These are phyloP conservation scores for Phytophthora multivora DNA, from an alignment of 352 stramenopile species.

Conservation along the genomic window DNA sequence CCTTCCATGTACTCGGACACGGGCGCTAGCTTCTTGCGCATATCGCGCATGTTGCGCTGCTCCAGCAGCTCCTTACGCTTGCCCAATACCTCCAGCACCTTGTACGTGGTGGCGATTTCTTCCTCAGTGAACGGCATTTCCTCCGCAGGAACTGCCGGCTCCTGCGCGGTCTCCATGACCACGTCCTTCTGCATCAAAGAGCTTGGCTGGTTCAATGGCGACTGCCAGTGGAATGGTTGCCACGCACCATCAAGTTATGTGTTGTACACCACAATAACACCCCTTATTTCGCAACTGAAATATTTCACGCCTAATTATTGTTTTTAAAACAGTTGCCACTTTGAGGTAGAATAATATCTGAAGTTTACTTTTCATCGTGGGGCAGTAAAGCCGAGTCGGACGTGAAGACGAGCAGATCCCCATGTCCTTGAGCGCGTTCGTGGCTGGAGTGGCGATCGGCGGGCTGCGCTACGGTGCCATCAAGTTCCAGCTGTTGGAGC, in stretches of 20 bases:
- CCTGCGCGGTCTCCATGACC: constrained; percentile 24
- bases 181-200: constrained; percentile 44
- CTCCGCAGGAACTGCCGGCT: constrained; percentile 20
- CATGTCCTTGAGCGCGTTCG: constrained; percentile 76
- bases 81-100: constrained; percentile 66
- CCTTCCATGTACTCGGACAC: constrained; percentile 80
- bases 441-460: constrained; percentile 64
- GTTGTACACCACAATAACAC: no score
- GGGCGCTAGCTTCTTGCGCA: constrained; percentile 83
- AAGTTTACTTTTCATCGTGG: constrained; percentile 5
- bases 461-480: constrained; percentile 68
- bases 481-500: constrained; percentile 76
- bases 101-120: constrained; percentile 59
- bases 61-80: constrained; percentile 64
- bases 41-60: constrained; percentile 71
- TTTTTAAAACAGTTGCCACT: no score
- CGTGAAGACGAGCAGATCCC: constrained; percentile 11
- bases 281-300: no score
- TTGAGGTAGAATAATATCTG: background rate
- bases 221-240: constrained; percentile 9
- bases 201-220: constrained; percentile 11
- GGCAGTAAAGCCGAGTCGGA: constrained; percentile 8
- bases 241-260: background rate
- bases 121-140: constrained; percentile 79
- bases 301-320: no score